phyloP scores from a whole-genome alignment of 441 rosid genomes.

The Raphanus hybrid region DNA sequence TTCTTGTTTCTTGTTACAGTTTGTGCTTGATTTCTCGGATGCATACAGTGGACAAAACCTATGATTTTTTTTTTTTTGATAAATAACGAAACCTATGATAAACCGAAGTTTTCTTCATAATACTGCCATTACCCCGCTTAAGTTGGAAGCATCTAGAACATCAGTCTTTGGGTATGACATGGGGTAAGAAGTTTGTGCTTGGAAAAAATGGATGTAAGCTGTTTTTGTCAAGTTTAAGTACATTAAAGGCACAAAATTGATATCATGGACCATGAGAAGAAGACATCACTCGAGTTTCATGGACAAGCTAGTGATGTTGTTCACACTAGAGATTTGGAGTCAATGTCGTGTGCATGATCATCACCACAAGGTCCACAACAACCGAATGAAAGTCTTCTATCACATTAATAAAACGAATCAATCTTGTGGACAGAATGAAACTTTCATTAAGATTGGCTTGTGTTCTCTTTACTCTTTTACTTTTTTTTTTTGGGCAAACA shows the following conservation, averaged over 20 bases:
- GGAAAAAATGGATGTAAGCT: slow-evolving; percentile 14
- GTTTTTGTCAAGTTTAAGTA: neutral
- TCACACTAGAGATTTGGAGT: neutral
- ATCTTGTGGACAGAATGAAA: neutral
- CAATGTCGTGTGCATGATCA: neutral
- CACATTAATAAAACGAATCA: slow-evolving; percentile 1
- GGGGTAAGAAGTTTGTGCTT: slow-evolving; percentile 27
- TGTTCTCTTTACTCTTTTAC: neutral
- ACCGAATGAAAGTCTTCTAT: neutral
- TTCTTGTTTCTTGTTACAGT: too few species aligned
- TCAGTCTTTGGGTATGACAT: slow-evolving; percentile 19
- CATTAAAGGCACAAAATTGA: slow-evolving; percentile 5
- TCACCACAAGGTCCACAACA: neutral
- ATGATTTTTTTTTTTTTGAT: too few species aligned
- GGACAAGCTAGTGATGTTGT: slow-evolving; percentile 1
- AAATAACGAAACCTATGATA: too few species aligned
- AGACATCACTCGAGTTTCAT: slow-evolving; percentile 12
- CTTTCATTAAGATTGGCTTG: slow-evolving; percentile 3
- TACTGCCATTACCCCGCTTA: slow-evolving; percentile 12
- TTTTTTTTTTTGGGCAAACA: too few species aligned
- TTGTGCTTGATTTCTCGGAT: too few species aligned
- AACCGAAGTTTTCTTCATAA: neutral
- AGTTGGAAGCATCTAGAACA: slow-evolving; percentile 22
- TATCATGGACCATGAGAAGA: slow-evolving; percentile 33
- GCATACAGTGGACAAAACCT: too few species aligned